A percentile compares a stretch with the other conserved stretches of the same genome.
Evolutionary conservation across 139 green algal species (phyloP).

Genomic region (Chlorella sp.): DNA sequence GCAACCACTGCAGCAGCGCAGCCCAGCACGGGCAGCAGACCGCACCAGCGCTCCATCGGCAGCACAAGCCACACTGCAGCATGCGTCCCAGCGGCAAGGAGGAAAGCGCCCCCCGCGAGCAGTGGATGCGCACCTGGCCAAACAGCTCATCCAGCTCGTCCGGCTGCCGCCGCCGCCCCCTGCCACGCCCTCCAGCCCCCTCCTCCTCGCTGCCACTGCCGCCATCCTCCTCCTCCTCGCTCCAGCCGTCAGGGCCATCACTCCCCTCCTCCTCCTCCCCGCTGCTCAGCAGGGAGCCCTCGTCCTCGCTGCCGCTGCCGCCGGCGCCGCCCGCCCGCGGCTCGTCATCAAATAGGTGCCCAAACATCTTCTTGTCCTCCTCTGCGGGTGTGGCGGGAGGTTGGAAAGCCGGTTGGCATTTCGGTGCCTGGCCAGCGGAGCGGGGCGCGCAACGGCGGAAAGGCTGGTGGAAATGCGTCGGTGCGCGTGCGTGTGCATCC

Average conservation of each 20-base stretch:
- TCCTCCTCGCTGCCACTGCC: background rate
- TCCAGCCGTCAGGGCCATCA: constrained; percentile 21
- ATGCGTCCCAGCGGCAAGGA: too few relatives aligned
- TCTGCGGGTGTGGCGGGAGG: constrained; percentile 5
- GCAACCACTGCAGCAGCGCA: too few relatives aligned
- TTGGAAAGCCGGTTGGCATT: background rate
- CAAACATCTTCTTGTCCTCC: constrained; percentile 87
- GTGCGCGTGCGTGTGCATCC: background rate
- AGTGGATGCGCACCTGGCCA: background rate
- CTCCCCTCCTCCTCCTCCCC: constrained; percentile 41
- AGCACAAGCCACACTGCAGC: too few relatives aligned
- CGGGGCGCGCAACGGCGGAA: background rate
- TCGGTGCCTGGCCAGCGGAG: background rate
- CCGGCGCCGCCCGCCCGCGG: background rate
- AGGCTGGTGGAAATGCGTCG: background rate
- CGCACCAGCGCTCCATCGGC: too few relatives aligned
- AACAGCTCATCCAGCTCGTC: constrained; percentile 34
- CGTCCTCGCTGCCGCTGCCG: constrained; percentile 41
- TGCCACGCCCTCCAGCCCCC: background rate
- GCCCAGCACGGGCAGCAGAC: too few relatives aligned
- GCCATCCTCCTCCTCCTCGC: constrained; percentile 2
- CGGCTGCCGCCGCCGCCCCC: background rate
- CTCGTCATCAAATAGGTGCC: constrained; percentile 63
- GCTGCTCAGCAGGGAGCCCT: constrained; percentile 42
- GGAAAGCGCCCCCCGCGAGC: too few relatives aligned